phyloP scores from a whole-genome alignment of 1,284 basidiomycete species.

The Anthracocystis setariae region DNA sequence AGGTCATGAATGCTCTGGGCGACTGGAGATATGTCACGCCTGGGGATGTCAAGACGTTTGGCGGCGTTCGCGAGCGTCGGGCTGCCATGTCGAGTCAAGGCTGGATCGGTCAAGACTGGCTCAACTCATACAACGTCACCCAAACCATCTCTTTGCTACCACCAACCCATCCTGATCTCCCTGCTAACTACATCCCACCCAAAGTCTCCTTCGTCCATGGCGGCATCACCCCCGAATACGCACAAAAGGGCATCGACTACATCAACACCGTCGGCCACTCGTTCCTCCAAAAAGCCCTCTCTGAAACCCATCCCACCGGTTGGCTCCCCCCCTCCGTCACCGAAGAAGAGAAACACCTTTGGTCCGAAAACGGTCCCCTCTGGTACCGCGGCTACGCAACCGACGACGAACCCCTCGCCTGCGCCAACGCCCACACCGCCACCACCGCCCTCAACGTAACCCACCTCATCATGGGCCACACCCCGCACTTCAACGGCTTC shows the following conservation, averaged over 20 bases:
- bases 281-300: constrained; percentile 55
- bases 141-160: constrained; percentile 47
- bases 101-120: constrained; percentile 64
- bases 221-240: constrained; percentile 60
- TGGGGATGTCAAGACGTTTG: constrained; percentile 67
- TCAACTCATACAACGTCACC: constrained; percentile 55
- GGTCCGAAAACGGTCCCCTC: constrained; percentile 54
- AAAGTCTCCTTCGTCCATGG: constrained; percentile 62
- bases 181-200: constrained; percentile 18
- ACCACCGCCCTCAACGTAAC: constrained; percentile 16
- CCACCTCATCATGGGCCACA: constrained; percentile 63
- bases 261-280: constrained; percentile 55
- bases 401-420: constrained; percentile 34
- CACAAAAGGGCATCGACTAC: constrained; percentile 29
- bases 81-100: constrained; percentile 68
- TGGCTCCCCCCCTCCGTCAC: constrained; percentile 45
- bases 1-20: constrained; percentile 66
- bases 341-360: constrained; percentile 47
- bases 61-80: constrained; percentile 47
- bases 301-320: constrained; percentile 2
- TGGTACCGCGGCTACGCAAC: constrained; percentile 66
- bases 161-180: constrained; percentile 7
- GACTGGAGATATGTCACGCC: constrained; percentile 70
- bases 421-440: constrained; percentile 33
- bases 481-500: constrained; percentile 62